Conservation (phyloP, 345 rosid species). For the Erodium maritimum region DNA sequence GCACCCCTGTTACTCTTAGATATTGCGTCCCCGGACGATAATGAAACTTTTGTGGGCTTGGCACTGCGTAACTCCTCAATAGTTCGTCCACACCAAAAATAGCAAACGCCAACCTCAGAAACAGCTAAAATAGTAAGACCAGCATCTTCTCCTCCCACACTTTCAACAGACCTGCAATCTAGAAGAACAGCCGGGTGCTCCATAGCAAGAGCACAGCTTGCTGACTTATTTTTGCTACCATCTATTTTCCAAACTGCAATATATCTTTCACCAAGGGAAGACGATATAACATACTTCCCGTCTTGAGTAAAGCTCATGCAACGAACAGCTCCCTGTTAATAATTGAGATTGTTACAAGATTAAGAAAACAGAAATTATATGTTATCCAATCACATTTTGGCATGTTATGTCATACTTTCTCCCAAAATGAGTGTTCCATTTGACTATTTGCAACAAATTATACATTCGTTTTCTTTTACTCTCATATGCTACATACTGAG, state of each 20-base stretch:
- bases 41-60: constrained; percentile 56
- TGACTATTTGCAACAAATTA: too few relatives aligned
- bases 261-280: constrained; percentile 73
- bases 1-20: constrained; percentile 32
- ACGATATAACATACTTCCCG: constrained; percentile 70
- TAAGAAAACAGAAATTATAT: neutral
- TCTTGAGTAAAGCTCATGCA: constrained; percentile 66
- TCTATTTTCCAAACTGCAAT: constrained; percentile 67
- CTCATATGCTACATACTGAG: too few relatives aligned
- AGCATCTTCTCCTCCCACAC: constrained; percentile 25
- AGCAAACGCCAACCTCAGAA: constrained; percentile 80
- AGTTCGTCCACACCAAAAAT: constrained; percentile 67
- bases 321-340: constrained; percentile 60
- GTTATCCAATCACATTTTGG: too few relatives aligned
- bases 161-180: constrained; percentile 44
- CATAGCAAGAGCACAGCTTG: constrained; percentile 85
- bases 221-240: constrained; percentile 66
- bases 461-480: too few relatives aligned
- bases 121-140: constrained; percentile 60
- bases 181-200: constrained; percentile 85
- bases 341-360: constrained; percentile 8
- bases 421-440: neutral
- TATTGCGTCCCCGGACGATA: constrained; percentile 34
- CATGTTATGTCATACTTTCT: too few relatives aligned
- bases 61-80: constrained; percentile 46